These are phyloP conservation scores for Eurotiales sp. DNA, from an alignment of 2,329 filamentous ascomycete species.

Conservation along the genomic window DNA sequence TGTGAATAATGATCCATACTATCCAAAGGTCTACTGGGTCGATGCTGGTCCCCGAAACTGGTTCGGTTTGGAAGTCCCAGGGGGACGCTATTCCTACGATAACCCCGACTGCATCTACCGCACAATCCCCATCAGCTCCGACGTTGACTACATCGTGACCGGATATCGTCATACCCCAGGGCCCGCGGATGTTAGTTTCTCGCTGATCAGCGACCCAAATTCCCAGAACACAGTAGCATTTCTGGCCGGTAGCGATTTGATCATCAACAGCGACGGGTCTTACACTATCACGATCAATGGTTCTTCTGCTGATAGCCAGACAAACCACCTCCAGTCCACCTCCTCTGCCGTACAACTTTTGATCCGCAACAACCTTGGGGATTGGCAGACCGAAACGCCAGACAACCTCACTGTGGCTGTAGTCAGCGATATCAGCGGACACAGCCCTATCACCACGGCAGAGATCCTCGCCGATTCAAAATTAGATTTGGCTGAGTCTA, in stretches of 20 bases:
- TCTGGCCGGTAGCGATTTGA: slow-evolving; percentile 10
- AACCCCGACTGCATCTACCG: slow-evolving; percentile 17
- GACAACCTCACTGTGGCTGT: slow-evolving; percentile 15
- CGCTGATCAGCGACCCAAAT: slow-evolving; percentile 16
- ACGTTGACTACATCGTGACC: slow-evolving; percentile 10
- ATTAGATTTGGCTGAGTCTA: slow-evolving; percentile 14
- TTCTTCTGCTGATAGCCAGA: slow-evolving; percentile 2
- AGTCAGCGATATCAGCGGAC: neutral
- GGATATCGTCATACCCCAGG: slow-evolving; percentile 7
- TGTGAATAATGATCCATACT: slow-evolving; percentile 12
- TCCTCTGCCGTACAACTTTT: slow-evolving; percentile 8
- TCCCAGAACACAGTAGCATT: slow-evolving; percentile 15
- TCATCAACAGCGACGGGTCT: slow-evolving; percentile 13
- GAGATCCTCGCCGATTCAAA: slow-evolving; percentile 6
- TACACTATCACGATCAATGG: slow-evolving; percentile 13
- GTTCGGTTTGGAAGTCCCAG: slow-evolving; percentile 15
- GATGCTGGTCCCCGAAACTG: slow-evolving; percentile 13
- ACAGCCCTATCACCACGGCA: neutral
- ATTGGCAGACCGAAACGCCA: slow-evolving; percentile 13
- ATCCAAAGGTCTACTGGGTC: slow-evolving; percentile 15
- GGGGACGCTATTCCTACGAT: slow-evolving; percentile 16
- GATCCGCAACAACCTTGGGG: slow-evolving; percentile 15
- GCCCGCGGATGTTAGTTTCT: slow-evolving; percentile 16
- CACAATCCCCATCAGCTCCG: slow-evolving; percentile 15
- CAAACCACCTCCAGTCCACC: slow-evolving; percentile 14